These are phyloP conservation scores for Metschnikowia peoriensis DNA, from an alignment of 805 yeast species.

Conservation along the genomic window DNA sequence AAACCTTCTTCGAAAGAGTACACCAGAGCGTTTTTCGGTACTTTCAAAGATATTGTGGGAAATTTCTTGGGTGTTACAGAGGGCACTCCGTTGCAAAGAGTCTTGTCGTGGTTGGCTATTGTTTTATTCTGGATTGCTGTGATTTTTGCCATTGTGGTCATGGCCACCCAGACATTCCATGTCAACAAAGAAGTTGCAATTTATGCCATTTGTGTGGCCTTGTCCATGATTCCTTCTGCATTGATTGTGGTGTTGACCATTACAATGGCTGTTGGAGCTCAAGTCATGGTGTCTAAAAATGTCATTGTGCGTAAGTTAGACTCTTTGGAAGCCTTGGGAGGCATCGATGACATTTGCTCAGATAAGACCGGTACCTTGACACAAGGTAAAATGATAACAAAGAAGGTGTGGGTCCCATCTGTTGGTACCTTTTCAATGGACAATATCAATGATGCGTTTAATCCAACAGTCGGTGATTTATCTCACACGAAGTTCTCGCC, in stretches of 20 bases:
- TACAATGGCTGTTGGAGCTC: constrained; percentile 82
- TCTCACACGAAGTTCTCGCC: constrained; percentile 37
- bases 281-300: constrained; percentile 62
- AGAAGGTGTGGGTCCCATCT: constrained; percentile 64
- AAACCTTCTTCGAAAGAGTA: constrained; percentile 44
- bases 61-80: constrained; percentile 69
- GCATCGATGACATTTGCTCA: constrained; percentile 76
- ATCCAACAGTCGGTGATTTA: constrained; percentile 60
- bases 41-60: constrained; percentile 57
- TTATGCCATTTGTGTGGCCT: constrained; percentile 82
- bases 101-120: constrained; percentile 74
- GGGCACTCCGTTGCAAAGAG: constrained; percentile 82
- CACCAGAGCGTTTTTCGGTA: constrained; percentile 43
- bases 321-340: constrained; percentile 75
- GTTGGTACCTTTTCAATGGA: constrained; percentile 55
- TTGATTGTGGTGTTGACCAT: constrained; percentile 79
- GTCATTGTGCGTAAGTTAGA: constrained; percentile 77
- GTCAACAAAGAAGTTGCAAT: constrained; percentile 83
- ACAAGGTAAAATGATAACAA: constrained; percentile 76
- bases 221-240: constrained; percentile 81
- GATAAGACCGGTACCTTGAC: constrained; percentile 84
- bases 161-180: constrained; percentile 75
- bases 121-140: constrained; percentile 73
- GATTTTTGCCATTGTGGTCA: constrained; percentile 79
- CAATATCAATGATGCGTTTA: constrained; percentile 58